Percentiles rank a stretch among this genome's conserved stretches.
Evolutionary conservation across 169 alveolate genomes (phyloP).

Genomic region (Eimeria praecox): DNA sequence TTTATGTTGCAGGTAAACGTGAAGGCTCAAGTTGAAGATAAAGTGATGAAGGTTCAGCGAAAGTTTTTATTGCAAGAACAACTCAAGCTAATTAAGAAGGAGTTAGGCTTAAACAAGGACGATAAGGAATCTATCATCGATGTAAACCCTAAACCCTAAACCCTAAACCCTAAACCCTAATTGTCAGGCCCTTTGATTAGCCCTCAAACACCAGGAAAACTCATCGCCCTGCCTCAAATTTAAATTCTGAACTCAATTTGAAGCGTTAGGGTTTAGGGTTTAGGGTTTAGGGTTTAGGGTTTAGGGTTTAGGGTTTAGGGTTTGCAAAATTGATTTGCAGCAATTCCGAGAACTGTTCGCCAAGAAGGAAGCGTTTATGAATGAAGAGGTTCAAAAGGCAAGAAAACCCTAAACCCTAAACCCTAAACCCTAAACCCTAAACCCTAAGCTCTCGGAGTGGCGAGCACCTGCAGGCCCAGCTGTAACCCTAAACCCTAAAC

Average conservation of each 20-base stretch:
- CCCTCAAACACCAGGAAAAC: no score
- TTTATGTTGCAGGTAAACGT: conserved; percentile 83
- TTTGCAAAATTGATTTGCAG: background rate
- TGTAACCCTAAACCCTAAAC: background rate
- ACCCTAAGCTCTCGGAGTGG: background rate
- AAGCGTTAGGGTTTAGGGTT: background rate
- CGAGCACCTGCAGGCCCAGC: background rate
- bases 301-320: background rate
- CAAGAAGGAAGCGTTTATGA: conserved; percentile 67
- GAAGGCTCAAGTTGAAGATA: conserved; percentile 88
- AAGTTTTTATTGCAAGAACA: conserved; percentile 88
- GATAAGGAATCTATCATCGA: conserved; percentile 88
- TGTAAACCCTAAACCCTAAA: conserved; percentile 26
- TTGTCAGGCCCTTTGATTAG: no score
- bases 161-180: conserved; percentile 21
- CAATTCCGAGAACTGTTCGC: conserved; percentile 50
- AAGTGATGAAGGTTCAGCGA: conserved; percentile 89
- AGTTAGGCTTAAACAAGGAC: conserved; percentile 90
- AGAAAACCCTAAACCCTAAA: background rate
- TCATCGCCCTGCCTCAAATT: background rate
- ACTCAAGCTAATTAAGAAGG: conserved; percentile 89
- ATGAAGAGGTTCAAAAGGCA: conserved; percentile 73
- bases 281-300: background rate
- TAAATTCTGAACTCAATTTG: background rate
- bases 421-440: background rate